Conservation (phyloP, 805 yeast genomes). For the Kodamaea kaohsiungensis region DNA sequence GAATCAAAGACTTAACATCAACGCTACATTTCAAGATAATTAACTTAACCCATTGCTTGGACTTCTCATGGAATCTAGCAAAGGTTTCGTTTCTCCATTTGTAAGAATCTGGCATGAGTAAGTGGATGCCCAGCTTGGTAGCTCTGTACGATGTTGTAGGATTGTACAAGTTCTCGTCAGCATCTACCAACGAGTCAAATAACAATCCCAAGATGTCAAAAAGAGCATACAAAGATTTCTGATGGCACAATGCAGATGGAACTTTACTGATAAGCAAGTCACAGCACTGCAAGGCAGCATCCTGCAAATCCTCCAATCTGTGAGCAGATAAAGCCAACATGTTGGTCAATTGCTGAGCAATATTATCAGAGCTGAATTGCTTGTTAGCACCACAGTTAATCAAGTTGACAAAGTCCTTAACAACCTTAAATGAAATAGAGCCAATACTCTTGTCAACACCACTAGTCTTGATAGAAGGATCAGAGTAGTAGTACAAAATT, state of each 20-base stretch:
- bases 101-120: slow-evolving; percentile 72
- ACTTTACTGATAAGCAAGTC: slow-evolving; percentile 62
- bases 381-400: slow-evolving; percentile 55
- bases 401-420: slow-evolving; percentile 54
- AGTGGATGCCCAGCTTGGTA: slow-evolving; percentile 44
- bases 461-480: slow-evolving; percentile 71
- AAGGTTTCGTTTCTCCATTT: slow-evolving; percentile 74
- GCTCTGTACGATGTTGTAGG: slow-evolving; percentile 70
- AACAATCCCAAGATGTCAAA: slow-evolving; percentile 78
- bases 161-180: slow-evolving; percentile 79
- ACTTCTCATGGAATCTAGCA: slow-evolving; percentile 54
- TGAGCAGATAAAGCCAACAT: slow-evolving; percentile 75
- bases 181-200: slow-evolving; percentile 79
- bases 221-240: slow-evolving; percentile 68
- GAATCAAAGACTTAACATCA: slow-evolving; percentile 78
- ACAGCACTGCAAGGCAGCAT: slow-evolving; percentile 76
- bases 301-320: slow-evolving; percentile 71
- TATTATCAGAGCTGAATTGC: slow-evolving; percentile 55
- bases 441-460: slow-evolving; percentile 71
- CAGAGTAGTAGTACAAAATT: slow-evolving; percentile 77
- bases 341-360: slow-evolving; percentile 67
- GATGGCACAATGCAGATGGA: slow-evolving; percentile 81
- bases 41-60: slow-evolving; percentile 66
- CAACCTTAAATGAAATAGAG: slow-evolving; percentile 59
- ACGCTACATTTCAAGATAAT: slow-evolving; percentile 60